A percentile compares a stretch with the other conserved stretches of the same genome.
These are phyloP conservation scores for Exophiala spinifera DNA, from an alignment of 2,329 filamentous ascomycete species.

Conservation along the genomic window DNA sequence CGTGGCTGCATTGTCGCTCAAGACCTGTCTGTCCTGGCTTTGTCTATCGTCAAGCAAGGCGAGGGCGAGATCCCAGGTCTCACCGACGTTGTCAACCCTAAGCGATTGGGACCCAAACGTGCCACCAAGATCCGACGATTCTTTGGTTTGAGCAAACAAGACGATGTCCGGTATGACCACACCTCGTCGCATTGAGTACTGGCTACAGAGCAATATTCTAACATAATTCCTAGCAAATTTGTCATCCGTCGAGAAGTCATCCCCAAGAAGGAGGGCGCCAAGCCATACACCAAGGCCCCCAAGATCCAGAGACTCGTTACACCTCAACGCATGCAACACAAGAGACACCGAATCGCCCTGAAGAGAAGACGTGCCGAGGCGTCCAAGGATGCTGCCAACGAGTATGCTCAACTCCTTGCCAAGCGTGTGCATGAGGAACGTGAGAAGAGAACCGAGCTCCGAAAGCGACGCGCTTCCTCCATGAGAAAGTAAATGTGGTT, in stretches of 20 bases:
- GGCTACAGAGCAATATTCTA: constrained; percentile 42
- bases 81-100: constrained; percentile 97
- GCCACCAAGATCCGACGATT: constrained; percentile 99
- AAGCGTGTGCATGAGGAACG: constrained; percentile 97
- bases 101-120: constrained; percentile 99
- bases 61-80: constrained; percentile 90
- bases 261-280: constrained; percentile 96
- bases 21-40: constrained; percentile 91
- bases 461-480: constrained; percentile 95
- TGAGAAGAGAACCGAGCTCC: constrained; percentile 84
- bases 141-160: constrained; percentile 99
- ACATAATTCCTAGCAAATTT: constrained; percentile 79
- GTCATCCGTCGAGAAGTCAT: constrained; percentile 98
- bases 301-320: constrained; percentile 99
- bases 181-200: constrained; percentile 21
- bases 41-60: constrained; percentile 97
- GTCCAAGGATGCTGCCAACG: constrained; percentile 97
- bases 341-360: constrained; percentile 95
- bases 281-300: constrained; percentile 99
- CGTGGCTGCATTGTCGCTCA: constrained; percentile 97
- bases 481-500: constrained; percentile 70
- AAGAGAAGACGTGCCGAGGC: constrained; percentile 97
- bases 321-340: constrained; percentile 99
- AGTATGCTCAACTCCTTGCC: constrained; percentile 93
- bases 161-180: constrained; percentile 81